Evolutionary conservation across 2,329 filamentous ascomycete species (phyloP), one percentile per base, ranked within the genome.

Genomic region (Madurella mycetomatis): DNA sequence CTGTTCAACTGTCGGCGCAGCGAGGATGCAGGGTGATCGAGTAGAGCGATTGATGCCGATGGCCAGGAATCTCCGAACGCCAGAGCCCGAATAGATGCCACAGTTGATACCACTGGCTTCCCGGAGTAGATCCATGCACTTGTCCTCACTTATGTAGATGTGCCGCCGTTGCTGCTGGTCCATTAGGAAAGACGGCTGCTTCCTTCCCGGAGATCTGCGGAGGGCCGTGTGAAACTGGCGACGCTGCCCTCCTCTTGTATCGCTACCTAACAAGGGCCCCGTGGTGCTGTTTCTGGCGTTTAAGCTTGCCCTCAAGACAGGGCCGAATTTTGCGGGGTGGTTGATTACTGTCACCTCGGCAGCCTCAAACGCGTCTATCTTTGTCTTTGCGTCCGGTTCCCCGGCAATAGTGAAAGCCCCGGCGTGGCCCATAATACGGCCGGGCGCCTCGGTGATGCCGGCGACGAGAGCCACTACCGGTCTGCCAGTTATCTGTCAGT

Each of bases 391-490:
- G 56, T 77, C 77, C 3, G 83, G 80, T 65, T 92, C 87, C 17
- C 85, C 85, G 7, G 83, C 77, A 1, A 83, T 77, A 50, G 77
- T 76, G 75, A 88, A 89, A 13, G 88, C 88, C 42, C 88, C 88
- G 9, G 88, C 86, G 67, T 92, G 88, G 9, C 88, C 88, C 87
- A 92, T 91, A 42, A 90, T 79, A 18, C 80, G 78, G 13, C 84
- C 84, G 15, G 75, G 72, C 5, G 79, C 78, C n/a, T 85, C 85
- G 58, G 82, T 72, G 46, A 84, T 72, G 4, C 88, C 88, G 31
- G 81, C 87, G 30, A 92, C 76, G 5, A 90, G 73, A 45, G 84
- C 88, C 64, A 86, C 83, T 43, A 92, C 88, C 0, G 88, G 88
- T 62, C 83, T 86, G 55, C 15, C 25, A 43, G 31, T 8, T 37